These are phyloP conservation scores for Grigorovia humatica DNA, from an alignment of 805 yeast genomes.

Conservation along the genomic window DNA sequence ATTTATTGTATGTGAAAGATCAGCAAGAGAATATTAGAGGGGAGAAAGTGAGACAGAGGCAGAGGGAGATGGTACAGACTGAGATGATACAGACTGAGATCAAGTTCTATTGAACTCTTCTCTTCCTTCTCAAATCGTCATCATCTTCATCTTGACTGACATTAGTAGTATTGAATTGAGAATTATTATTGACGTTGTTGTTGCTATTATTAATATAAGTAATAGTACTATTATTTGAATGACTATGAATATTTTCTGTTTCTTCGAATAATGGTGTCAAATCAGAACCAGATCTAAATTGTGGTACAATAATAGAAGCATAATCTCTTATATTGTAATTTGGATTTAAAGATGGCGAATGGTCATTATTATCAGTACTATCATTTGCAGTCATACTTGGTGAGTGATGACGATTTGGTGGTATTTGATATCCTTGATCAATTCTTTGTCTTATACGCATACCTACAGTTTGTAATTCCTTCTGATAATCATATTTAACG, in stretches of 20 bases:
- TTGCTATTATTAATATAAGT: background rate
- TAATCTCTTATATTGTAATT: slow-evolving; percentile 12
- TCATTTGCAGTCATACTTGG: background rate
- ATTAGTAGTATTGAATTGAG: background rate
- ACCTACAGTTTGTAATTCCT: slow-evolving; percentile 45
- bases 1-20: too few species aligned
- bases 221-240: background rate
- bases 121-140: background rate
- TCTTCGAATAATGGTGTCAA: slow-evolving; percentile 2
- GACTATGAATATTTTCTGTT: background rate
- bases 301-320: slow-evolving; percentile 19
- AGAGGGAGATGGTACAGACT: too few species aligned
- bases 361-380: too few species aligned
- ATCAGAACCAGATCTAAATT: slow-evolving; percentile 6
- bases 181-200: background rate
- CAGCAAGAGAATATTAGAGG: too few species aligned
- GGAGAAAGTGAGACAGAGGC: background rate
- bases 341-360: background rate
- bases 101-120: background rate
- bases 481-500: slow-evolving; percentile 1
- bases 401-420: background rate
- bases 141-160: background rate
- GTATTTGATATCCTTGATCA: slow-evolving; percentile 42
- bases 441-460: slow-evolving; percentile 65
- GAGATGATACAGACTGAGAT: too few species aligned